These are phyloP conservation scores for Blastobotrys capitulatus DNA, from an alignment of 1,139 yeast genomes.

Conservation along the genomic window DNA sequence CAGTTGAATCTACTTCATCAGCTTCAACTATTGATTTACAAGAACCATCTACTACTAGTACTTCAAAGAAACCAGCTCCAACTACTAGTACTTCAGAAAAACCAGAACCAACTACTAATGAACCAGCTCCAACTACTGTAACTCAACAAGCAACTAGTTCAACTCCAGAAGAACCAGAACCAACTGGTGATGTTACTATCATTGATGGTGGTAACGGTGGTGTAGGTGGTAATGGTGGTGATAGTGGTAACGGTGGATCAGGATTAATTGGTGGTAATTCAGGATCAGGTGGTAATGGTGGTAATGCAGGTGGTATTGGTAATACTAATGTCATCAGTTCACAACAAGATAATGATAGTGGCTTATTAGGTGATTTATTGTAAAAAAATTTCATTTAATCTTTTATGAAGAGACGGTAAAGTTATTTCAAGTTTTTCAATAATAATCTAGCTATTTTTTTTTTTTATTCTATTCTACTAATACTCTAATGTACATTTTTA, in stretches of 20 bases:
- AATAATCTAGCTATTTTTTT: not conserved
- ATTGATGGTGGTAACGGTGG: slow-evolving; percentile 5
- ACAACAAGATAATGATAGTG: not conserved
- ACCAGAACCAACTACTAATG: not conserved
- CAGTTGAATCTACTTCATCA: not conserved
- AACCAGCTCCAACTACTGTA: not conserved
- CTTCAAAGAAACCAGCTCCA: not conserved
- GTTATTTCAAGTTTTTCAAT: not conserved
- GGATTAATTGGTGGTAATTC: not conserved
- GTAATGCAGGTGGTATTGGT: slow-evolving; percentile 3
- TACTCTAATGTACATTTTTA: not conserved
- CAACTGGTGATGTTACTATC: slow-evolving; percentile 3
- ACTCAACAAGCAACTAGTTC: not conserved
- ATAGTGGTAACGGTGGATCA: not conserved
- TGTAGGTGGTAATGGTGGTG: slow-evolving; percentile 2
- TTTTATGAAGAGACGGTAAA: too few species aligned
- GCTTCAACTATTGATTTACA: not conserved
- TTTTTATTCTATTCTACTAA: not conserved
- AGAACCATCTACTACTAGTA: not conserved
- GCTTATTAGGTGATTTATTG: not conserved
- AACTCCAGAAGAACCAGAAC: not conserved
- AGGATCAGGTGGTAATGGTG: not conserved
- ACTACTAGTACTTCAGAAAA: not conserved
- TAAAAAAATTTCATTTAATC: too few species aligned
- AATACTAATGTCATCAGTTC: not conserved